Percentiles rank a stretch among this genome's conserved stretches.
Evolutionary conservation across 2,329 filamentous ascomycete species (phyloP).

Genomic region (Claviceps spartinae): DNA sequence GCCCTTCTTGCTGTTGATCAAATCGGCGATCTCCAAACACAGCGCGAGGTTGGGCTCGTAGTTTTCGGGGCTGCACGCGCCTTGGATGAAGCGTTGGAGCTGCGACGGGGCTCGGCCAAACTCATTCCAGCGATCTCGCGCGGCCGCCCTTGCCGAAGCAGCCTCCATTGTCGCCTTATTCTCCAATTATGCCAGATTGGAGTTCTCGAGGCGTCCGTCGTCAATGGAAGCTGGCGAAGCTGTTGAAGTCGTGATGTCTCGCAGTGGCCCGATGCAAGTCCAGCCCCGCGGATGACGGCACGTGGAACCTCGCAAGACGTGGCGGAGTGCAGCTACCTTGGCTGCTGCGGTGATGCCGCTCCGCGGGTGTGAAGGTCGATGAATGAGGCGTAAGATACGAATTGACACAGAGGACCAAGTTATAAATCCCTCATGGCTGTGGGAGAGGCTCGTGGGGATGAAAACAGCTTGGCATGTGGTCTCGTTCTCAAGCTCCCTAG

Average conservation of each 20-base stretch:
- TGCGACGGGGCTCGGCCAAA: conserved; percentile 69
- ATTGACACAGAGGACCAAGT: neutral
- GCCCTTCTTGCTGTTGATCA: conserved; percentile 96
- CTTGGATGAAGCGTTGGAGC: conserved; percentile 88
- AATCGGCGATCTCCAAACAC: conserved; percentile 89
- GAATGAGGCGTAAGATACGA: neutral
- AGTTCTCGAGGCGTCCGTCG: neutral
- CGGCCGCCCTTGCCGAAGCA: conserved; percentile 85
- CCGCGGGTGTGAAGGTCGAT: neutral
- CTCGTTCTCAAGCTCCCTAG: no score
- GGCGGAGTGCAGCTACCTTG: neutral
- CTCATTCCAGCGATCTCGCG: conserved; percentile 83
- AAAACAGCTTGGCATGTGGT: neutral
- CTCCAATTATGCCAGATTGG: neutral
- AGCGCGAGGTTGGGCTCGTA: conserved; percentile 95
- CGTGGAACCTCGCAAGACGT: neutral
- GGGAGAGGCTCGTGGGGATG: neutral
- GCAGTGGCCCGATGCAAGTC: neutral
- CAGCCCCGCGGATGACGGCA: neutral
- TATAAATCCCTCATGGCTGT: conserved; percentile 6
- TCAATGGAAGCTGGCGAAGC: neutral
- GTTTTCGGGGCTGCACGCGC: conserved; percentile 92
- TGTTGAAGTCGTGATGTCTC: neutral
- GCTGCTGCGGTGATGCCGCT: neutral
- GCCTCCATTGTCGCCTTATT: conserved; percentile 59